These are phyloP conservation scores for Raffaelea deltoideospora DNA, from an alignment of 2,329 filamentous ascomycete genomes.

Conservation along the genomic window DNA sequence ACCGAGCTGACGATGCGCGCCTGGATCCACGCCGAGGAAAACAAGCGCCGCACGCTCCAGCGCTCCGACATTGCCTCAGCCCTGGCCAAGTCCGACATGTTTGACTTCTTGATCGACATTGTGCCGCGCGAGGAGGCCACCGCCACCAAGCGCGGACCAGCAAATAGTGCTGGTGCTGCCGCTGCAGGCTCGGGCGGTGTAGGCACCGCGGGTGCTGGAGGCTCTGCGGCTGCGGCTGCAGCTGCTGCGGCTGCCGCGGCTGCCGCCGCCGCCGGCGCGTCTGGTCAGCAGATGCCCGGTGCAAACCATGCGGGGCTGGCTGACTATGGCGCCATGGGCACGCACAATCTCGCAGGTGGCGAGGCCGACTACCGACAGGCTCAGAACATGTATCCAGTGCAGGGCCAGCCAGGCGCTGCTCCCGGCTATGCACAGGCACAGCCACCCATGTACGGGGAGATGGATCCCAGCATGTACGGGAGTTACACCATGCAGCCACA, in stretches of 20 bases:
- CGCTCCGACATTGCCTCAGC: constrained; percentile 93
- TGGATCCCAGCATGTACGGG: constrained; percentile 65
- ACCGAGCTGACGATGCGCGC: constrained; percentile 97
- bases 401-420: constrained; percentile 58
- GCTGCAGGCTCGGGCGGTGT: constrained; percentile 21
- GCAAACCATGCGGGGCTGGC: constrained; percentile 38
- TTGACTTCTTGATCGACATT: constrained; percentile 98
- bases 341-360: constrained; percentile 47
- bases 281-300: constrained; percentile 35
- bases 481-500: constrained; percentile 71
- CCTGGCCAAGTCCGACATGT: constrained; percentile 96
- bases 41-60: constrained; percentile 90
- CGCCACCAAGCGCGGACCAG: constrained; percentile 60
- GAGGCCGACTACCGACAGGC: constrained; percentile 71
- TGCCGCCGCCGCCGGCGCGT: constrained; percentile 30
- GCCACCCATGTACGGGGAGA: constrained; percentile 64
- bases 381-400: constrained; percentile 66
- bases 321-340: constrained; percentile 42
- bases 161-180: constrained; percentile 18
- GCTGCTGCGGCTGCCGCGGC: constrained; percentile 20
- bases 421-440: constrained; percentile 64
- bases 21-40: constrained; percentile 98
- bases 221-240: constrained; percentile 6
- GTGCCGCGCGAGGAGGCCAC: constrained; percentile 89
- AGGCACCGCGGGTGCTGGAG: neutral